A percentile compares a stretch with the other conserved stretches of the same genome.
Evolutionary conservation across 1,284 basidiomycete species (phyloP).

Genomic region (Calocybe gambosa): DNA sequence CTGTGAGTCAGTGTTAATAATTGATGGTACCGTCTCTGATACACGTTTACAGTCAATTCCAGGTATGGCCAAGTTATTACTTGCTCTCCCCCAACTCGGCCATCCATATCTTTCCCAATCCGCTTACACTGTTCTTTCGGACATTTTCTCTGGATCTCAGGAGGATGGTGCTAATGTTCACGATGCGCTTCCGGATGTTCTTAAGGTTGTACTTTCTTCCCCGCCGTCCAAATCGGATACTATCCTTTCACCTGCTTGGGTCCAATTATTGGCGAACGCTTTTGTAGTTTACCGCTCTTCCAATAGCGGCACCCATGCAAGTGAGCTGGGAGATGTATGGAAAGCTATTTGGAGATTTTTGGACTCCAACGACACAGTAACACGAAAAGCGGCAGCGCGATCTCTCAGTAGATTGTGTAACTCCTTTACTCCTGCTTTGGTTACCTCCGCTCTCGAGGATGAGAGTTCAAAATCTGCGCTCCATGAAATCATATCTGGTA

Average conservation of each 20-base stretch:
- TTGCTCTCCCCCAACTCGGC: slow-evolving; percentile 76
- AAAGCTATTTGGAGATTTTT: slow-evolving; percentile 72
- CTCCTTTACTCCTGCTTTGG: slow-evolving; percentile 65
- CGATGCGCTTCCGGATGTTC: slow-evolving; percentile 60
- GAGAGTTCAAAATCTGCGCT: slow-evolving; percentile 51
- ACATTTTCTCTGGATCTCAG: slow-evolving; percentile 56
- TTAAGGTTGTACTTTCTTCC: slow-evolving; percentile 70
- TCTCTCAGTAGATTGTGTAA: slow-evolving; percentile 59
- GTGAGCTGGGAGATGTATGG: slow-evolving; percentile 66
- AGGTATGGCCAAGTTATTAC: slow-evolving; percentile 60
- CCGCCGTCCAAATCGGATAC: slow-evolving; percentile 64
- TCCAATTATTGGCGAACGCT: slow-evolving; percentile 63
- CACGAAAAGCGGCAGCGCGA: slow-evolving; percentile 58
- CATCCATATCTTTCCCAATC: slow-evolving; percentile 82
- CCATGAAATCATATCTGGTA: slow-evolving; percentile 55
- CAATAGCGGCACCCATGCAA: slow-evolving; percentile 42
- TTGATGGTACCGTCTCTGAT: slow-evolving; percentile 16
- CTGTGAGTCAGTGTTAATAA: slow-evolving; percentile 38
- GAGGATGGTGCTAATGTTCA: slow-evolving; percentile 42
- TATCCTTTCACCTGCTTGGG: slow-evolving; percentile 65
- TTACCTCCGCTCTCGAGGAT: slow-evolving; percentile 46
- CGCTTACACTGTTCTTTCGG: slow-evolving; percentile 74
- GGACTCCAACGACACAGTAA: slow-evolving; percentile 50
- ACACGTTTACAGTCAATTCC: slow-evolving; percentile 58
- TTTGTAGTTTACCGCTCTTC: slow-evolving; percentile 55